These are phyloP conservation scores for Cytospora piceicola DNA, from an alignment of 2,329 filamentous ascomycete genomes.

Conservation along the genomic window DNA sequence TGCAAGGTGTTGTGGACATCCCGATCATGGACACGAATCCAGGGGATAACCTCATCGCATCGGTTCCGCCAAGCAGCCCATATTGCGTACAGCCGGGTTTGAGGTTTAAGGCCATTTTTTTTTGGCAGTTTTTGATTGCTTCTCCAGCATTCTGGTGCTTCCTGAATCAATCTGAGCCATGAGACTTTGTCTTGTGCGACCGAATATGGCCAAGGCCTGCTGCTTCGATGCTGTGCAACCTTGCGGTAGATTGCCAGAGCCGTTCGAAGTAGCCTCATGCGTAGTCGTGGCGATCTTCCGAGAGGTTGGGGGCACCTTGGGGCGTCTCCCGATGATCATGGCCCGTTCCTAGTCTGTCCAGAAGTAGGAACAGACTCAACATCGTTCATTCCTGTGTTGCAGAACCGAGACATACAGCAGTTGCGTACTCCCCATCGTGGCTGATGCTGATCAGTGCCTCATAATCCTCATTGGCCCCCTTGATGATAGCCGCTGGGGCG, in stretches of 20 bases:
- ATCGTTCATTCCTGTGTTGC: conserved; percentile 7
- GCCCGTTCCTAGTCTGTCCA: not conserved
- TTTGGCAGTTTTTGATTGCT: not conserved
- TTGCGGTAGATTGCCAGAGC: conserved; percentile 1
- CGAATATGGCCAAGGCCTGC: conserved; percentile 3
- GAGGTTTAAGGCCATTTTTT: conserved; percentile 11
- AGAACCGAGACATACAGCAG: conserved; percentile 64
- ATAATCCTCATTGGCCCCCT: conserved; percentile 34
- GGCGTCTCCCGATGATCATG: not conserved
- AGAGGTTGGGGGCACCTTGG: not conserved
- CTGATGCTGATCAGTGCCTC: conserved; percentile 78
- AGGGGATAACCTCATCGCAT: conserved; percentile 9
- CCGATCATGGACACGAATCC: not conserved
- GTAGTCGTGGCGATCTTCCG: not conserved
- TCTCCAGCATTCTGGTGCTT: conserved; percentile 6
- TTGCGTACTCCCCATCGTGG: conserved; percentile 84
- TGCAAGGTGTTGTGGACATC: not conserved
- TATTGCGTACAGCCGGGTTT: conserved; percentile 10
- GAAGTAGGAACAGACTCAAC: not conserved
- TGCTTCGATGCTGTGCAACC: conserved; percentile 14
- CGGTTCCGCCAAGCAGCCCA: not conserved
- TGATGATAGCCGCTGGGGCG: conserved; percentile 25
- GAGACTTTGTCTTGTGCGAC: conserved; percentile 6
- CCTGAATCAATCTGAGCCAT: conserved; percentile 3
- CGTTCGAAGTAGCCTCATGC: conserved; percentile 3